phyloP scores from a whole-genome alignment of 108 stramenopile genomes.

The Nitzschia sp. region DNA sequence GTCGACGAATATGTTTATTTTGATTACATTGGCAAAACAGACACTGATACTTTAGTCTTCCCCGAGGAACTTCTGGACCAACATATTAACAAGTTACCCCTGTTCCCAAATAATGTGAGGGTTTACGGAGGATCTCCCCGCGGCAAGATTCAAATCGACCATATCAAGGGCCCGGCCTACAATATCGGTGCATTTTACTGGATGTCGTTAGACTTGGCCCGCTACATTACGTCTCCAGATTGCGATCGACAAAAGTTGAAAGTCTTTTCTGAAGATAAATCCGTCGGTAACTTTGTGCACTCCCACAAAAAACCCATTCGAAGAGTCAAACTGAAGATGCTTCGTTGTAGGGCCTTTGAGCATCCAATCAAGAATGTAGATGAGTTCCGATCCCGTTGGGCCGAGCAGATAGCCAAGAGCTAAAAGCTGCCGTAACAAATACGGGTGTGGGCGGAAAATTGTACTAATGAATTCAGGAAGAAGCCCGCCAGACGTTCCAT shows the following conservation, averaged over 20 bases:
- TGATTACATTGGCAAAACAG: slow-evolving; percentile 39
- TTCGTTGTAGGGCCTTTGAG: background rate
- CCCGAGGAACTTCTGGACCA: slow-evolving; percentile 19
- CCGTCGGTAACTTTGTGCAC: slow-evolving; percentile 36
- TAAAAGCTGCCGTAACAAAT: too few species aligned
- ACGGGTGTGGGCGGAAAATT: too few species aligned
- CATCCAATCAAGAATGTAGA: slow-evolving; percentile 12
- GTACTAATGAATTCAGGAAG: too few species aligned
- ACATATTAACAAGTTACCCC: background rate
- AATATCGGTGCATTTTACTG: slow-evolving; percentile 16
- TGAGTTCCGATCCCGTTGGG: background rate
- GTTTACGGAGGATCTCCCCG: slow-evolving; percentile 16
- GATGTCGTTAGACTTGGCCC: slow-evolving; percentile 24
- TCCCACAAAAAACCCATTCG: slow-evolving; percentile 21
- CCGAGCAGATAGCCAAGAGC: background rate
- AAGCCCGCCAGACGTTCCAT: too few species aligned
- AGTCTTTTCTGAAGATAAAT: slow-evolving; percentile 18
- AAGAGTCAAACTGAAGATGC: background rate
- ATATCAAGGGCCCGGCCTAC: slow-evolving; percentile 10
- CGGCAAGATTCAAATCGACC: background rate
- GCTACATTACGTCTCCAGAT: slow-evolving; percentile 16
- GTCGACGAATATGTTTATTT: slow-evolving; percentile 19
- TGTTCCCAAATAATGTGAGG: slow-evolving; percentile 10
- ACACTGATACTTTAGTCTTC: slow-evolving; percentile 30
- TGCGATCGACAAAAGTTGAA: slow-evolving; percentile 16